Evolutionary conservation across 2,329 filamentous ascomycete genomes (phyloP).

Genomic region (Trichoderma sp.): DNA sequence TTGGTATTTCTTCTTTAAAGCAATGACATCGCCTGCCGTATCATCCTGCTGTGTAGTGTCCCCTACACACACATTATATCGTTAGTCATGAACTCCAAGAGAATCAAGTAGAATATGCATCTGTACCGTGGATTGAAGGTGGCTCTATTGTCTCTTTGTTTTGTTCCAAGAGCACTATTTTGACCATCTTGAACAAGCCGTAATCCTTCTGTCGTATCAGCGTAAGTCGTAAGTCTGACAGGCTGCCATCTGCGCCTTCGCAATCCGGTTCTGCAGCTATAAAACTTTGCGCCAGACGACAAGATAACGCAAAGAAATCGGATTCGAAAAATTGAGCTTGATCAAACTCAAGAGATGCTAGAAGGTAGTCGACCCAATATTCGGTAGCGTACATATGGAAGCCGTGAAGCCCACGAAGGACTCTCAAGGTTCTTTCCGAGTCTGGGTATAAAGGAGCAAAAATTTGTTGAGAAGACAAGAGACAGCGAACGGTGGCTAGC

Average conservation of each 20-base stretch:
- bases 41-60: background rate
- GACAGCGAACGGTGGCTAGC: background rate
- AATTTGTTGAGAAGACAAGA: background rate
- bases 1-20: conserved; percentile 7
- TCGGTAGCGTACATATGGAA: conserved; percentile 20
- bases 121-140: background rate
- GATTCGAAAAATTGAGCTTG: background rate
- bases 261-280: background rate
- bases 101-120: background rate
- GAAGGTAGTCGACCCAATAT: conserved; percentile 17
- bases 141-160: background rate
- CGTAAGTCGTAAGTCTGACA: background rate
- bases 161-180: background rate
- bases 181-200: background rate
- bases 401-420: conserved; percentile 7
- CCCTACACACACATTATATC: background rate
- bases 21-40: background rate
- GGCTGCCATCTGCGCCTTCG: no score
- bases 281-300: background rate
- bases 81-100: background rate
- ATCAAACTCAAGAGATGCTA: background rate
- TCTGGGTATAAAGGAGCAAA: background rate
- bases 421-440: background rate
- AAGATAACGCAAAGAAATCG: background rate
- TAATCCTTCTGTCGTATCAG: background rate